phyloP scores from a whole-genome alignment of 2,329 filamentous ascomycete genomes.

The Pseudogymnoascus sp. region DNA sequence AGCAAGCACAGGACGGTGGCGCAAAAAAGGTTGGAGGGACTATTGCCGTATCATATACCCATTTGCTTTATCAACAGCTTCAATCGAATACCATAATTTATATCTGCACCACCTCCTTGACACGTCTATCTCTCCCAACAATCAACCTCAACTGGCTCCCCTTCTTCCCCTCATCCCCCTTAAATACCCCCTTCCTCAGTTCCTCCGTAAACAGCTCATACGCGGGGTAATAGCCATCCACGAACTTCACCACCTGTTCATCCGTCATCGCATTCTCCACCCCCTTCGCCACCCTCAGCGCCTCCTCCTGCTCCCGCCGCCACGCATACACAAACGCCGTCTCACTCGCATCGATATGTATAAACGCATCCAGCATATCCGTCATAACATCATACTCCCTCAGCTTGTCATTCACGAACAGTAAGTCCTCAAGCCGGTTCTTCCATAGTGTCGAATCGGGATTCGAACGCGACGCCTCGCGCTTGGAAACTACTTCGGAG shows the following conservation, averaged over 20 bases:
- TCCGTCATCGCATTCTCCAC: slow-evolving; percentile 53
- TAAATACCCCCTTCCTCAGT: slow-evolving; percentile 42
- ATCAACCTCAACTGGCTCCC: slow-evolving; percentile 39
- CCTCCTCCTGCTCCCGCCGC: slow-evolving; percentile 58
- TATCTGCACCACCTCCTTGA: slow-evolving; percentile 29
- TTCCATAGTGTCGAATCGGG: slow-evolving; percentile 38
- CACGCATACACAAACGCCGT: slow-evolving; percentile 59
- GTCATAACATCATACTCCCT: slow-evolving; percentile 52
- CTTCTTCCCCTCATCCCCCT: slow-evolving; percentile 22
- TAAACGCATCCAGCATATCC: slow-evolving; percentile 52
- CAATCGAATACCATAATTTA: slow-evolving; percentile 12
- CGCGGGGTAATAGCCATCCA: slow-evolving; percentile 51
- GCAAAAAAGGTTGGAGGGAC: neutral
- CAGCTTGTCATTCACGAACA: slow-evolving; percentile 52
- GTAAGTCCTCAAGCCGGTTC: slow-evolving; percentile 47
- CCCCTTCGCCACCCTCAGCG: slow-evolving; percentile 48
- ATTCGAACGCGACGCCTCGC: slow-evolving; percentile 25
- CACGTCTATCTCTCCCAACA: slow-evolving; percentile 39
- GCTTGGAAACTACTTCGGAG: slow-evolving; percentile 39
- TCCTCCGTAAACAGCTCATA: slow-evolving; percentile 48
- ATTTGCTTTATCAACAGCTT: slow-evolving; percentile 17
- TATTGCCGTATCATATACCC: slow-evolving; percentile 16
- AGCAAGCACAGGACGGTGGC: neutral
- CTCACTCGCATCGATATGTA: slow-evolving; percentile 58
- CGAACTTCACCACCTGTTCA: slow-evolving; percentile 56